A percentile compares a stretch with the other conserved stretches of the same genome.
These are phyloP conservation scores for Ceratocystis albifundus DNA, from an alignment of 2,329 filamentous ascomycete genomes.

Conservation along the genomic window DNA sequence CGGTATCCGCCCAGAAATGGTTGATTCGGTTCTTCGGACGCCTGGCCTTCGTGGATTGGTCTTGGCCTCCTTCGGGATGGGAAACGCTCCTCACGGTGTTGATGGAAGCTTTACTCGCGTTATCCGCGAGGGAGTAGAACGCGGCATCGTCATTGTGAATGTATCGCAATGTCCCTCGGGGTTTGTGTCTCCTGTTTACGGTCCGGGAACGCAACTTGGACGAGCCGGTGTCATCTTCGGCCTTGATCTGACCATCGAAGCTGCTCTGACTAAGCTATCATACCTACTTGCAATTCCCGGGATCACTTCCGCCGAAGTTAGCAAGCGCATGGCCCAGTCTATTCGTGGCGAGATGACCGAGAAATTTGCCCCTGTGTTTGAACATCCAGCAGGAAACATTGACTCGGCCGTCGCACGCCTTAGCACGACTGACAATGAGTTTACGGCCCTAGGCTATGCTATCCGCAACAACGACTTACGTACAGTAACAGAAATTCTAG, in stretches of 20 bases:
- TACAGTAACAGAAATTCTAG: constrained; percentile 55
- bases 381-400: constrained; percentile 52
- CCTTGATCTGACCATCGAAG: constrained; percentile 79
- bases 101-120: constrained; percentile 70
- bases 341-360: constrained; percentile 80
- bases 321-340: constrained; percentile 58
- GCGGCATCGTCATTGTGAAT: constrained; percentile 78
- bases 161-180: constrained; percentile 78
- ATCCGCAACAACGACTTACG: constrained; percentile 59
- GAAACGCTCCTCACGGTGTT: constrained; percentile 73
- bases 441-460: constrained; percentile 69
- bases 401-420: constrained; percentile 36
- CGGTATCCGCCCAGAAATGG: constrained; percentile 85
- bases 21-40: constrained; percentile 68
- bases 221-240: constrained; percentile 80
- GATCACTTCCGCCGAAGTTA: constrained; percentile 54
- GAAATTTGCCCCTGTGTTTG: constrained; percentile 58
- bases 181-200: constrained; percentile 67
- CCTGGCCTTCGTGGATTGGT: constrained; percentile 71
- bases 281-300: constrained; percentile 64
- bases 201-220: constrained; percentile 64
- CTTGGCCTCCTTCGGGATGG: constrained; percentile 85
- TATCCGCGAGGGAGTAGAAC: constrained; percentile 62
- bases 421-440: constrained; percentile 47
- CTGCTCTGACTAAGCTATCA: constrained; percentile 79